Base-by-base conservation (phyloP, 805 yeast genomes). In the Saccharomyces kudriavzevii region DNA sequence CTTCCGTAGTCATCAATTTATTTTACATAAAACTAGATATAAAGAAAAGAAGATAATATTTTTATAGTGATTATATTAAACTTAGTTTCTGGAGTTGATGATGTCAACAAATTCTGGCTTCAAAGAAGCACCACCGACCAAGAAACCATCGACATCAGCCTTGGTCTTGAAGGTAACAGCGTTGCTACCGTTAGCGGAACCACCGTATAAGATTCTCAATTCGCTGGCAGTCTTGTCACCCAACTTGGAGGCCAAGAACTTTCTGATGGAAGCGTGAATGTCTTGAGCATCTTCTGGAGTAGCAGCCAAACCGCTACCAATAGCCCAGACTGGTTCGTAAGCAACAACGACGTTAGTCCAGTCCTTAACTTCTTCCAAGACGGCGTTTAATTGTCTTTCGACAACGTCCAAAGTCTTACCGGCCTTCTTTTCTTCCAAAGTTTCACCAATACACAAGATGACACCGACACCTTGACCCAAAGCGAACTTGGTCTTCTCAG, bases 241-340 rank as follows among this genome's bases (percentile, higher is more conserved):
- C 69, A 92, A 81, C 73, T 85, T 82, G 67, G 80, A 76, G 64
- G 82, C 77, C 73, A 94, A 81, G 81, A 81, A 90, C 58, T 76
- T 81, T 81, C 99, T 88, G 77, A 94, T 89, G 64, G 80, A 80
- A 71, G 81, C 81, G 79, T 94, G 99, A 69, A 94, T 89, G 63
- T 85, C 89, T 79, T 94, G 97, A 64, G 99, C 99, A 72, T 94
- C 99, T 63, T 87, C 88, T 64, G 99, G 90, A 65, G 99, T 94
- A 58, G 99, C 98, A 67, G 98, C 97, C 70, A 94, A 83, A 71
- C 99, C 99, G 65, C 98, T 91, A 74, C 99, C 99, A 67, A 94
- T 94, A 67, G 99, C 99, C 99, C 99, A 94, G 64, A 94, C 96
- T 67, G 99, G 99, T 80, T 94, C 99, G 79, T 94, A 94, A 69